These are phyloP conservation scores for Agaricus sinodeliciosus DNA, from an alignment of 768 basidiomycete species.

Conservation along the genomic window DNA sequence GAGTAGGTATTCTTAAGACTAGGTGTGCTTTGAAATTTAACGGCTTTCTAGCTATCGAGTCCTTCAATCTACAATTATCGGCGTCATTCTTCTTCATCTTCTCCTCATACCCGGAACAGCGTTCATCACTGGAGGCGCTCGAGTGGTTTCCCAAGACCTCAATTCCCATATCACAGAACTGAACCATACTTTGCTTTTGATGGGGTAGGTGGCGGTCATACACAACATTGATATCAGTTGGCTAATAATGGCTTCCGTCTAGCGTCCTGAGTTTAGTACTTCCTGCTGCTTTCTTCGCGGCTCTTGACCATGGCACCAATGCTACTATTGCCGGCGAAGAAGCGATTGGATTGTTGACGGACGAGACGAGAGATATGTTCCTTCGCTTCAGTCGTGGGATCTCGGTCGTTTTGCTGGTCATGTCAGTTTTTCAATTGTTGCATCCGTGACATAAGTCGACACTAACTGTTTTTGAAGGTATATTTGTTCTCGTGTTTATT, in stretches of 20 bases:
- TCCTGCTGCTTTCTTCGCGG: conserved; percentile 64
- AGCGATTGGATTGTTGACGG: conserved; percentile 27
- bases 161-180: conserved; percentile 60
- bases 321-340: conserved; percentile 13
- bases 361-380: conserved; percentile 37
- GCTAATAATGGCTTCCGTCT: neutral
- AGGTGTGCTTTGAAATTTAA: neutral
- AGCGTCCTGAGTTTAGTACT: conserved; percentile 60
- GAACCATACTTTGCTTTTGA: conserved; percentile 61
- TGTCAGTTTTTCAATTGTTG: conserved; percentile 31
- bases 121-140: conserved; percentile 68
- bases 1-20: conserved; percentile 40
- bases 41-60: conserved; percentile 42
- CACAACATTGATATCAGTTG: neutral
- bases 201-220: conserved; percentile 43
- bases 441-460: neutral
- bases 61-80: conserved; percentile 64
- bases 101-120: conserved; percentile 64
- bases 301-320: conserved; percentile 26
- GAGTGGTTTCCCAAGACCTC: conserved; percentile 58
- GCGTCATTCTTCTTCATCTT: conserved; percentile 69
- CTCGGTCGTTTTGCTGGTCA: conserved; percentile 51
- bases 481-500: conserved; percentile 57
- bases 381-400: conserved; percentile 62
- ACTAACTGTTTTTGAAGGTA: conserved; percentile 34